phyloP scores from a whole-genome alignment of 345 rosid genomes.

The Theobroma cacao region DNA sequence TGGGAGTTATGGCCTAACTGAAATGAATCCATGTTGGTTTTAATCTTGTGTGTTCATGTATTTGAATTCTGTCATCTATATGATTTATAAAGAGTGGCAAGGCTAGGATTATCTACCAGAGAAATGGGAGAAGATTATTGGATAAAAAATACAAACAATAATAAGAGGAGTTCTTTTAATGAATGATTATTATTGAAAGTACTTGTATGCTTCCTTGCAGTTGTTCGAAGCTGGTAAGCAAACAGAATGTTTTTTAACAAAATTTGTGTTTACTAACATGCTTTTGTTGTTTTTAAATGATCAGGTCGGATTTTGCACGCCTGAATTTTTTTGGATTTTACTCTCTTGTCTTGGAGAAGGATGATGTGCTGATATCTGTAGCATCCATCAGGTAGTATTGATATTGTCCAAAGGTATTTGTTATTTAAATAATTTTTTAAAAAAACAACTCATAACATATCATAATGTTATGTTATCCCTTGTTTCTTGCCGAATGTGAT shows the following conservation, averaged over 20 bases:
- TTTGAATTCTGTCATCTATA: no score
- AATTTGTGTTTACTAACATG: not conserved
- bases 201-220: not conserved
- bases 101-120: no score
- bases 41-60: no score
- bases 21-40: no score
- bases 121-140: no score
- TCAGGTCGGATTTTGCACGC: conserved; percentile 83
- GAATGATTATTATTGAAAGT: not conserved
- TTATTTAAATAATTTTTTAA: not conserved
- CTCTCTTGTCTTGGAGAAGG: conserved; percentile 84
- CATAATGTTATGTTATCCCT: not conserved
- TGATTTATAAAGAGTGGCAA: no score
- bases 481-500: not conserved
- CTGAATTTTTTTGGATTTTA: conserved; percentile 79
- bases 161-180: no score
- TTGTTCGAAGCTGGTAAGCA: not conserved
- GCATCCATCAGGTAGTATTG: conserved; percentile 83
- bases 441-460: not conserved
- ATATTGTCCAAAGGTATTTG: not conserved
- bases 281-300: conserved; percentile 11
- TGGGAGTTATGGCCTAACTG: no score
- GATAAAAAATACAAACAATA: no score
- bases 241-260: not conserved
- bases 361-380: conserved; percentile 74